These are phyloP conservation scores for Claviceps africana DNA, from an alignment of 2,329 filamentous ascomycete genomes.

Conservation along the genomic window DNA sequence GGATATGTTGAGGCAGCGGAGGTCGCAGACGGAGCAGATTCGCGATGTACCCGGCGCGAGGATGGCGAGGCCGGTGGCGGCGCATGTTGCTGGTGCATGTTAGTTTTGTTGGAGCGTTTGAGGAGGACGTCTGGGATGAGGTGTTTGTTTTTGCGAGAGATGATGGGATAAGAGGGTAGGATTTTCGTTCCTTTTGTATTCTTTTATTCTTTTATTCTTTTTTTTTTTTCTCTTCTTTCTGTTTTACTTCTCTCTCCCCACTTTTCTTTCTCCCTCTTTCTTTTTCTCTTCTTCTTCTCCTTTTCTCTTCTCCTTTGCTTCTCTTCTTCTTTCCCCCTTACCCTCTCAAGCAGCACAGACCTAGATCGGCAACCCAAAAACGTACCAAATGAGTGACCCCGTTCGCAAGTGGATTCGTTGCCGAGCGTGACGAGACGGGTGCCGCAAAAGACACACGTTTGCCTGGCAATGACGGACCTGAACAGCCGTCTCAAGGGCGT, in stretches of 20 bases:
- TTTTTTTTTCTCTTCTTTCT: not conserved
- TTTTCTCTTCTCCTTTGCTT: too few relatives aligned
- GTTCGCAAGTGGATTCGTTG: conserved; percentile 24
- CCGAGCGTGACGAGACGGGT: conserved; percentile 18
- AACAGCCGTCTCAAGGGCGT: conserved; percentile 25
- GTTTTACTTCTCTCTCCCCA: not conserved
- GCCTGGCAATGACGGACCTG: conserved; percentile 17
- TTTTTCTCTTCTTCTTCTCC: not conserved
- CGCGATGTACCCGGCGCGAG: conserved; percentile 38
- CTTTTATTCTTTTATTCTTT: not conserved
- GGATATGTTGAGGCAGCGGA: conserved; percentile 32
- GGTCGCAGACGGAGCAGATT: conserved; percentile 40
- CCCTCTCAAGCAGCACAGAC: too few relatives aligned
- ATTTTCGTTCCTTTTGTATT: not conserved
- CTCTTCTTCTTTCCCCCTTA: too few relatives aligned
- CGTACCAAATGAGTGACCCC: conserved; percentile 28
- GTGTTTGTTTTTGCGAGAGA: not conserved
- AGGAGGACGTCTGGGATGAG: too few relatives aligned
- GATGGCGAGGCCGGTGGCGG: conserved; percentile 39
- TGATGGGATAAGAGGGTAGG: not conserved
- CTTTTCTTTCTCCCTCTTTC: too few relatives aligned
- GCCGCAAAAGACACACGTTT: conserved; percentile 35
- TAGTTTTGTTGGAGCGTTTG: not conserved
- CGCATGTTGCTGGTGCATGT: conserved; percentile 32
- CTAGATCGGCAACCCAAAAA: not conserved